Evolutionary conservation across 495 filamentous ascomycete genomes (phyloP).

Genomic region (Aspergillus bertholletiae): DNA sequence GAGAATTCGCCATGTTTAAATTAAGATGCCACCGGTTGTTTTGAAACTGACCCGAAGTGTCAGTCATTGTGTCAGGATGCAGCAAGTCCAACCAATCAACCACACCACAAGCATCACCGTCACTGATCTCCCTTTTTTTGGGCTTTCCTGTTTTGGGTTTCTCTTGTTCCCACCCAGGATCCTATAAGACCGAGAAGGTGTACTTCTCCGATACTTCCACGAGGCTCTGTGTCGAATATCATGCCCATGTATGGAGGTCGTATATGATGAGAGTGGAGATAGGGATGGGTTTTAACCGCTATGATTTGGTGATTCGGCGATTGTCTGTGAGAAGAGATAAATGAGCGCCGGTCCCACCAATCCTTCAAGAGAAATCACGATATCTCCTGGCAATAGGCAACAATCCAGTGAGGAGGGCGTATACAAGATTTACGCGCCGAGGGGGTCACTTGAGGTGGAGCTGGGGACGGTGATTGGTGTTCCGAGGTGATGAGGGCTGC

Average conservation of each 20-base stretch:
- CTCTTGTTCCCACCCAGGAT: neutral
- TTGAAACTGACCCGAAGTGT: neutral
- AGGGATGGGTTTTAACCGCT: neutral
- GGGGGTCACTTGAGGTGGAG: conserved; percentile 16
- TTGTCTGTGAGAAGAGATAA: neutral
- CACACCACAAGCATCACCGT: neutral
- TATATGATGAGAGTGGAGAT: too few relatives aligned
- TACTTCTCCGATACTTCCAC: neutral
- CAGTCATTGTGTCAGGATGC: neutral
- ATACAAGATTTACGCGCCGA: conserved; percentile 18
- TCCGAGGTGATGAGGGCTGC: conserved; percentile 19
- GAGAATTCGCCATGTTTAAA: neutral
- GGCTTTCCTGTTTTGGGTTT: too few relatives aligned
- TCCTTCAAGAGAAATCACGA: neutral
- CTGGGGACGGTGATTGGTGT: conserved; percentile 14
- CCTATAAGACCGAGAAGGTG: neutral
- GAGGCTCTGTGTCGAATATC: too few relatives aligned
- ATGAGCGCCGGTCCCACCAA: neutral
- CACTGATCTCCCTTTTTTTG: neutral
- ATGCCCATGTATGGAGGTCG: too few relatives aligned
- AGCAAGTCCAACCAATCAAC: neutral
- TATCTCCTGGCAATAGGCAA: neutral
- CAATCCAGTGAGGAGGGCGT: neutral
- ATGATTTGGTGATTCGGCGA: neutral
- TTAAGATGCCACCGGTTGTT: neutral